Evolutionary conservation across 805 yeast species (phyloP).

Genomic region (Ogataea allantospora): DNA sequence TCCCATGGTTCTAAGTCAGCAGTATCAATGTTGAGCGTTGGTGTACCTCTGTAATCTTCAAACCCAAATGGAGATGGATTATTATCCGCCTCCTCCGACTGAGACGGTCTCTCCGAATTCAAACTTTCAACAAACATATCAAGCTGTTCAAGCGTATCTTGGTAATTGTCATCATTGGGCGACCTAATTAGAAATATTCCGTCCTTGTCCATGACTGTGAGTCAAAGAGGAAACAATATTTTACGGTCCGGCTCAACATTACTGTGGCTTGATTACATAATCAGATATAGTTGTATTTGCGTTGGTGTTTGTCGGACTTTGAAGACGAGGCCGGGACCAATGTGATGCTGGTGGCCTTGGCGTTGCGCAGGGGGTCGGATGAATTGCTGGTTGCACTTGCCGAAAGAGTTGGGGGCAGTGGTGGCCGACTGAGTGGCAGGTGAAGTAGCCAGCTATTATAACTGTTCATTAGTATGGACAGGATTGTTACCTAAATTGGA

Average conservation of each 20-base stretch:
- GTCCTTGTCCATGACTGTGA: slow-evolving; percentile 9
- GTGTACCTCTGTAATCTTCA: slow-evolving; percentile 8
- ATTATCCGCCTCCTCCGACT: background rate
- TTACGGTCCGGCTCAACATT: background rate
- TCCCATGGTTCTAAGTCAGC: slow-evolving; percentile 13
- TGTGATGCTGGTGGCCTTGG: no score
- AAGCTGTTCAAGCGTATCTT: slow-evolving; percentile 14
- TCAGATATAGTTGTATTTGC: slow-evolving; percentile 1
- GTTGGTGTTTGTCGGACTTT: background rate
- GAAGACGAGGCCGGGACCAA: background rate
- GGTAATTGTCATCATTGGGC: slow-evolving; percentile 2
- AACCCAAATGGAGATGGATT: slow-evolving; percentile 16
- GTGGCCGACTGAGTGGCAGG: no score
- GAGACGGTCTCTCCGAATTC: slow-evolving; percentile 4
- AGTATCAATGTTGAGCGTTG: slow-evolving; percentile 15
- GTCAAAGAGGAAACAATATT: slow-evolving; percentile 1
- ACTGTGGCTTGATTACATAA: slow-evolving; percentile 5
- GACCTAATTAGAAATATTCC: slow-evolving; percentile 17
- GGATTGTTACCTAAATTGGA: no score
- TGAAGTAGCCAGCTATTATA: no score
- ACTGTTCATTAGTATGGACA: no score
- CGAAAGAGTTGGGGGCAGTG: background rate
- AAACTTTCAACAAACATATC: slow-evolving; percentile 19
- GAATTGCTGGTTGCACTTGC: no score
- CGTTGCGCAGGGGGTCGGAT: no score